Evolutionary conservation across 176 grass and related monocot species (phyloP), one percentile per base, ranked within the genome.

Genomic region (Aegilops tauschii): DNA sequence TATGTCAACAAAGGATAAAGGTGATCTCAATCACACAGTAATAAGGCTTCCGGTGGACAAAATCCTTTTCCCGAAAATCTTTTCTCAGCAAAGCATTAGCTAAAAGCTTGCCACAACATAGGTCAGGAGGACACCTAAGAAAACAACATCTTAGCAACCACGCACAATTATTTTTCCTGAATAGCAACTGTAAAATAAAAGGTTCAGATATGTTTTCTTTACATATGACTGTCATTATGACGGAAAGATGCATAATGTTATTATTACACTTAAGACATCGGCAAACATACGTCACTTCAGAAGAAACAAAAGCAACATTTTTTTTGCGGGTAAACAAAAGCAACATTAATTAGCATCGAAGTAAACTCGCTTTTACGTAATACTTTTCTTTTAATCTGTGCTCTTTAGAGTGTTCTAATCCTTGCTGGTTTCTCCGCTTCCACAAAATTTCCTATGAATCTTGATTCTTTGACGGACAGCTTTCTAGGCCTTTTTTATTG

Each of bases 331-430:
- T 47, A 77, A 77, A 82, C 27, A 76, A 80, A 34, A 21, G 9
- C 65, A 73, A 61, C 89, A 29, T 87, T 29, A 61, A n/a, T 82
- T 91, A 91, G 52, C 39, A 88, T 45, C 13, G 63, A 85, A 85
- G 82, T 45, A 85, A 81, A 42, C 29, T 81, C 29, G 5, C 12
- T 72, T 81, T 76, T 69, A 81, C 6, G 28, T 40, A 31, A 71
- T 70, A 6, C 1, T 34, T 77, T 42, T 54, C 47, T 67, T 18
- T 10, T 34, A 21, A 59, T 56, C 21, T 78, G 68, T 9, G 62
- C 62, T 29, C 16, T 14, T 84, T 27, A 30, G 25, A 58, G 9
- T 11, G 27, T 75, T 83, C n/a, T 44, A 84, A 45, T 61, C 76
- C 75, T 75, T 84, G 25, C 17, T 75, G 37, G 2, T 27, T 12